Conservation (phyloP, 345 rosid genomes). For the Pistacia atlantica region DNA sequence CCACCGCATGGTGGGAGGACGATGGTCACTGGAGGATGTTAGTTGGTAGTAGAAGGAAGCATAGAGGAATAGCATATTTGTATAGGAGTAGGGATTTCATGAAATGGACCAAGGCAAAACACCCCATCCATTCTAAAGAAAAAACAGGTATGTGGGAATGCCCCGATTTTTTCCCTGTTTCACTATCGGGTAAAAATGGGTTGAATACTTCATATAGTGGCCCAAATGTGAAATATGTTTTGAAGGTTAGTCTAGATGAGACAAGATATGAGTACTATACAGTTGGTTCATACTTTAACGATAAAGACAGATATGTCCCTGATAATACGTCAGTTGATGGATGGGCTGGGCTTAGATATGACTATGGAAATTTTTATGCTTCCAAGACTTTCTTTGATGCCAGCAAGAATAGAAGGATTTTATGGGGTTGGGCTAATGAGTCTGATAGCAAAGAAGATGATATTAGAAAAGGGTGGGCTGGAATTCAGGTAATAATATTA, state of each 20-base stretch:
- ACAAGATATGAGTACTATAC: conserved; percentile 82
- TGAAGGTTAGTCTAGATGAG: conserved; percentile 76
- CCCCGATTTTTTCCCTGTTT: conserved; percentile 84
- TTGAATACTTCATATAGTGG: conserved; percentile 43
- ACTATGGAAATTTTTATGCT: conserved; percentile 87
- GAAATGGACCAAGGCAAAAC: conserved; percentile 65
- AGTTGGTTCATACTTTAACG: conserved; percentile 47
- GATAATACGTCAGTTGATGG: conserved; percentile 60
- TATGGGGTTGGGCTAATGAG: conserved; percentile 92
- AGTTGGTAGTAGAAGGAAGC: conserved; percentile 55
- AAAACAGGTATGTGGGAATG: conserved; percentile 92
- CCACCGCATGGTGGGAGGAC: conserved; percentile 69
- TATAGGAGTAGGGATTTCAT: conserved; percentile 69
- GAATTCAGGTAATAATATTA: conserved; percentile 57
- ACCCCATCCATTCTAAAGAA: conserved; percentile 56
- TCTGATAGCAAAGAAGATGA: conserved; percentile 51
- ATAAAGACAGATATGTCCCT: conserved; percentile 54
- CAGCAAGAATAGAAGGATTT: conserved; percentile 48
- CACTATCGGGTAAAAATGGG: conserved; percentile 38
- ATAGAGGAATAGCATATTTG: conserved; percentile 61
- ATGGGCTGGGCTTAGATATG: conserved; percentile 73
- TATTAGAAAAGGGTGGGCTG: conserved; percentile 72
- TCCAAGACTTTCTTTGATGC: conserved; percentile 78
- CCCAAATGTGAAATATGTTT: conserved; percentile 43
- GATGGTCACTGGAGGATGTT: conserved; percentile 65